Evolutionary conservation across 2,329 filamentous ascomycete species (phyloP).

Genomic region (Scedosporium minutisporum): DNA sequence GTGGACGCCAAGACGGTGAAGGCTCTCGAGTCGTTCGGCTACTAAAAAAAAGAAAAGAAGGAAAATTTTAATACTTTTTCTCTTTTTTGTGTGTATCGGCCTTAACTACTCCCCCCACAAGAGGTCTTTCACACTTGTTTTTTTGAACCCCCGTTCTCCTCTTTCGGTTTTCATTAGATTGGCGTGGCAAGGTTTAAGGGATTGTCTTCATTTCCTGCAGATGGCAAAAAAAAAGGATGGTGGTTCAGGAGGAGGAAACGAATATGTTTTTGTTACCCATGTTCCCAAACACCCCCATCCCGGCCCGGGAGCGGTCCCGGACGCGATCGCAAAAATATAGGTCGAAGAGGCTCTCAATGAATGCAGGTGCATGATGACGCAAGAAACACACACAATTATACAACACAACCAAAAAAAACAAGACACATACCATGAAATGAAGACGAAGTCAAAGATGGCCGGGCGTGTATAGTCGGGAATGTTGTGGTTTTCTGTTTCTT

Average conservation of each 20-base stretch:
- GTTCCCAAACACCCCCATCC: background rate
- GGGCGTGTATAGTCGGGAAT: too few species aligned
- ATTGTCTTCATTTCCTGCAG: constrained; percentile 3
- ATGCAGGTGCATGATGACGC: background rate
- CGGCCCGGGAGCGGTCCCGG: background rate
- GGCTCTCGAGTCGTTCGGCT: constrained; percentile 83
- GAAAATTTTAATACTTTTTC: background rate
- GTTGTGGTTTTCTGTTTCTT: too few species aligned
- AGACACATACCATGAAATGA: background rate
- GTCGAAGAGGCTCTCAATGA: constrained; percentile 2
- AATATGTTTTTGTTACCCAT: background rate
- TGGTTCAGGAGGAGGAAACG: constrained; percentile 1
- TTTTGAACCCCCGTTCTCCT: background rate
- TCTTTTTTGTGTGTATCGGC: background rate
- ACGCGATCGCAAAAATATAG: constrained; percentile 1
- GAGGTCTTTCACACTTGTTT: background rate
- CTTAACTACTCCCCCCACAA: background rate
- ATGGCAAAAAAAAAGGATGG: background rate
- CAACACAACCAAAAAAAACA: background rate
- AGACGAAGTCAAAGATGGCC: too few species aligned
- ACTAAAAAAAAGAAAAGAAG: constrained; percentile 46
- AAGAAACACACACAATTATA: background rate
- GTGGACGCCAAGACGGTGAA: constrained; percentile 78
- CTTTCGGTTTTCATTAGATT: constrained; percentile 8
- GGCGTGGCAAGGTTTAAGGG: constrained; percentile 6